Conservation (phyloP, 1,284 basidiomycete genomes). For the Agaricales sp. region DNA sequence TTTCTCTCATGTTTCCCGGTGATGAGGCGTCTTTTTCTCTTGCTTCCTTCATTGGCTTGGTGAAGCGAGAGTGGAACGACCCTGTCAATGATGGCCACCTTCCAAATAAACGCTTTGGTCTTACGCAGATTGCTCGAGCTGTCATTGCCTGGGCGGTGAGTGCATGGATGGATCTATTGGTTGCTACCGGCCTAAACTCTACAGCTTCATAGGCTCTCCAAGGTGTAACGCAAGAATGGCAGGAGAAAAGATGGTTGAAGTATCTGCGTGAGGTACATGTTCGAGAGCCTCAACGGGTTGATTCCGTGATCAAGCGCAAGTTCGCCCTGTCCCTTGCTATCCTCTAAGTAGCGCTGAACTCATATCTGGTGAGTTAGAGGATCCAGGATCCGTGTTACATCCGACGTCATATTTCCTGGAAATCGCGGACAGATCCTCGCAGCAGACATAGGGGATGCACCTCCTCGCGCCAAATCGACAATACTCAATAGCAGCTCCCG, state of each 20-base stretch:
- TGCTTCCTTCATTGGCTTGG: slow-evolving; percentile 65
- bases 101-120: slow-evolving; percentile 50
- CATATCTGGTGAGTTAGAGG: too few species aligned
- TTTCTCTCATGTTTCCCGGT: slow-evolving; percentile 62
- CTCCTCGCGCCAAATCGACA: slow-evolving; percentile 15
- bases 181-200: too few species aligned
- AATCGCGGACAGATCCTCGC: slow-evolving; percentile 57
- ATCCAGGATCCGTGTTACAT: slow-evolving; percentile 57
- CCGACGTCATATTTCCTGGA: slow-evolving; percentile 54
- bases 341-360: too few species aligned
- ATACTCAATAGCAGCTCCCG: background rate
- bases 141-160: slow-evolving; percentile 56
- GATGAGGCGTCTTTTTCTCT: slow-evolving; percentile 72
- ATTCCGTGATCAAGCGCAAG: slow-evolving; percentile 16
- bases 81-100: slow-evolving; percentile 38
- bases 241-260: slow-evolving; percentile 57
- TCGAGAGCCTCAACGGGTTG: slow-evolving; percentile 16
- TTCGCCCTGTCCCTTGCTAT: slow-evolving; percentile 9
- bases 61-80: slow-evolving; percentile 59
- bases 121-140: slow-evolving; percentile 55
- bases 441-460: slow-evolving; percentile 59
- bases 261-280: slow-evolving; percentile 57
- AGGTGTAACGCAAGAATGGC: slow-evolving; percentile 68
- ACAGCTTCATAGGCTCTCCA: slow-evolving; percentile 53
- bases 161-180: too few species aligned